Conservation (phyloP, 23 red algal species). For the Gracilaria caudata region DNA sequence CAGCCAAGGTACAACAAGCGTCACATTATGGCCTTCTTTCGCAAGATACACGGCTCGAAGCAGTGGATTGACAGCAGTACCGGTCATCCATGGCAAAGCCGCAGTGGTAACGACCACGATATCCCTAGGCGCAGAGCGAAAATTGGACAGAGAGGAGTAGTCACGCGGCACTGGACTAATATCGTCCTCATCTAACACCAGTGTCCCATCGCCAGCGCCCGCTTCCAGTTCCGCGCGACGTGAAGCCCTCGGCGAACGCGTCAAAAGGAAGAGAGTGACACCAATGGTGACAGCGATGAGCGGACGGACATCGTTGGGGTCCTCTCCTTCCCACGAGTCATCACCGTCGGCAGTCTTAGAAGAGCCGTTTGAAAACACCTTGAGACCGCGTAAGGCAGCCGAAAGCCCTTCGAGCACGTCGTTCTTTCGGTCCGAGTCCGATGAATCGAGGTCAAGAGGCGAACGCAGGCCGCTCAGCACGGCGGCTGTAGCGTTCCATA, state of each 20-base stretch:
- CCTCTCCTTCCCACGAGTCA: neutral
- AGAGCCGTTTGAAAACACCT: conserved; percentile 27
- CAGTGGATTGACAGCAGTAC: conserved; percentile 82
- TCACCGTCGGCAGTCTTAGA: neutral
- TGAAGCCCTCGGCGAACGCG: conserved; percentile 30
- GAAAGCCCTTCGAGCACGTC: conserved; percentile 37
- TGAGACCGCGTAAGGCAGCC: conserved; percentile 42
- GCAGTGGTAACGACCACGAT: conserved; percentile 84
- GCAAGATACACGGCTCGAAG: conserved; percentile 82
- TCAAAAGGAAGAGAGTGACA: conserved; percentile 62
- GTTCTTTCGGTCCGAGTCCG: conserved; percentile 31
- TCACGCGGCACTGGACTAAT: conserved; percentile 10
- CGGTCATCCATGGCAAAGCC: conserved; percentile 86
- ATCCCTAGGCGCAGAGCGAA: conserved; percentile 33
- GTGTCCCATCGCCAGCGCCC: conserved; percentile 8
- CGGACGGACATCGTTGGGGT: conserved; percentile 40
- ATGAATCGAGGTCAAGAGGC: conserved; percentile 13
- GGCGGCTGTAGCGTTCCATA: conserved; percentile 56
- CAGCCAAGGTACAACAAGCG: conserved; percentile 82
- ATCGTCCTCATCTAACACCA: conserved; percentile 32
- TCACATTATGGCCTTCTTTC: conserved; percentile 53
- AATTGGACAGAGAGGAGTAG: conserved; percentile 42
- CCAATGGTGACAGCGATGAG: conserved; percentile 66
- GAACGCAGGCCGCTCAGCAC: conserved; percentile 32
- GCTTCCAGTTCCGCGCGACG: conserved; percentile 39